Conservation (phyloP, 2,329 filamentous ascomycete genomes). For the Anthostomella pinea region DNA sequence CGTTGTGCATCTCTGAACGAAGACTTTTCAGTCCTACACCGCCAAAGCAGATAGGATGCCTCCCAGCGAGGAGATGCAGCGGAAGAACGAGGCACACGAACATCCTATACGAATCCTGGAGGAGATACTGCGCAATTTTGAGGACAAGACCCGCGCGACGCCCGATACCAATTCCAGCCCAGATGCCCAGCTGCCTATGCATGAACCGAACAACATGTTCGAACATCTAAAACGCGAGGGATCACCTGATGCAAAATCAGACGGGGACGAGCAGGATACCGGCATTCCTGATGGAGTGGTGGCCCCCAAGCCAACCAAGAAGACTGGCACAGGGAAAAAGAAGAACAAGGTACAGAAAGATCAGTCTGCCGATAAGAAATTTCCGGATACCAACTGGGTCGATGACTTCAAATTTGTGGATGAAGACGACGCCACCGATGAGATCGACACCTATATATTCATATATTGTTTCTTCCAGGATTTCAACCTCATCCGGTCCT, state of each 20-base stretch:
- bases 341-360: constrained; percentile 10
- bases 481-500: constrained; percentile 30
- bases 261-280: constrained; percentile 10
- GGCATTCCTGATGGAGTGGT: constrained; percentile 6
- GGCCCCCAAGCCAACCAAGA: constrained; percentile 7
- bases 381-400: constrained; percentile 15
- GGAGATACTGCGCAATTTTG: constrained; percentile 22
- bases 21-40: constrained; percentile 26
- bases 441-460: constrained; percentile 32
- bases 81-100: constrained; percentile 23
- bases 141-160: no score
- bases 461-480: constrained; percentile 36
- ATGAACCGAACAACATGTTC: constrained; percentile 28
- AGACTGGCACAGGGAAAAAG: constrained; percentile 6
- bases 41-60: constrained; percentile 11
- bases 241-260: constrained; percentile 10
- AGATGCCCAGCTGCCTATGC: constrained; percentile 9
- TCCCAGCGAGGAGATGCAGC: constrained; percentile 16
- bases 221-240: constrained; percentile 23
- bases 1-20: constrained; percentile 28
- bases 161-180: neutral
- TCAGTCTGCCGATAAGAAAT: constrained; percentile 4
- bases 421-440: constrained; percentile 22
- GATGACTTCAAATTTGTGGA: constrained; percentile 22
- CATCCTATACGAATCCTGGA: constrained; percentile 30